Base-by-base conservation (phyloP, 2,329 filamentous ascomycete genomes). In the Fusarium miscanthi region DNA sequence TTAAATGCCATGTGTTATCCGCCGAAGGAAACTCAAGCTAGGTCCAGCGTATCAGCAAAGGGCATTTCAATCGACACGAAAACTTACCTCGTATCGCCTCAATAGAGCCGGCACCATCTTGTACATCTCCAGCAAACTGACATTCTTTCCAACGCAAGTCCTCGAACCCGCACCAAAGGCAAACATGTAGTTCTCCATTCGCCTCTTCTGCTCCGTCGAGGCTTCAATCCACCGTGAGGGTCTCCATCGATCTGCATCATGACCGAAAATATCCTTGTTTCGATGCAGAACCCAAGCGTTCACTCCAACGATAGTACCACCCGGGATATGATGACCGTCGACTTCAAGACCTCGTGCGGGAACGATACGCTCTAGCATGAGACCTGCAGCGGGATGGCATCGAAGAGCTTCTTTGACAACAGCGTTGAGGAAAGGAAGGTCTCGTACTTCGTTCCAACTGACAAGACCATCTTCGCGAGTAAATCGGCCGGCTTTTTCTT, bases 351-450 rank as follows among this genome's bases (percentile, higher is more conserved):
- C 92, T 23, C 86, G 83, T 0, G 84, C 80, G 0, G 93, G 93
- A 0, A 93, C 91, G 43, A 94, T 84, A 67, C 93, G 88, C 80
- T 95, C 93, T 40, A 95, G 84, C 2, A 90, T 89, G 7, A 94
- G 82, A 0, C 92, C 93, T 0, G 90, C 87, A 1, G 93, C 91
- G 0, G 93, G 93, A 79, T 95, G 92, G 65, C 93, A 78, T 25
- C 93, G 88, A 82, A 95, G 92, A 10, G 91, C 88, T 80, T 96
- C 93, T 77, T 94, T 93, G 76, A 95, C 87, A 58, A 90, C 90
- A 5, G 93, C 93, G 75, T 94, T 91, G 14, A 95, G 87, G 80
- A 94, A 95, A 0, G 89, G 88, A 3, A 95, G 85, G 53, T 88
- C 87, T 79, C 93, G 91, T 37, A 85, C 87, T 81, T 94, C 90